Evolutionary conservation across 495 filamentous ascomycete species (phyloP).

Genomic region (Xylaria venustula): DNA sequence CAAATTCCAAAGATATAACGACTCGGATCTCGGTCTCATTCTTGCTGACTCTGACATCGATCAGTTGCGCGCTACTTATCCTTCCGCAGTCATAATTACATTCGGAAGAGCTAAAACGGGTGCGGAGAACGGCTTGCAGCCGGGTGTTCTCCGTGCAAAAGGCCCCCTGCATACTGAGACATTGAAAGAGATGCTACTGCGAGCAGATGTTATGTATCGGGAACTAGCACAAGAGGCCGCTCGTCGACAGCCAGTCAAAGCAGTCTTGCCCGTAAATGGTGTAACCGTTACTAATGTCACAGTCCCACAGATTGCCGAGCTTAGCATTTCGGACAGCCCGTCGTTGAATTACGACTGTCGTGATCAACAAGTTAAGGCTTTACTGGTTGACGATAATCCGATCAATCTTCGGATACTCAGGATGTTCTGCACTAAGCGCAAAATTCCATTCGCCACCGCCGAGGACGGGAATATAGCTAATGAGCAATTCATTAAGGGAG

Average conservation of each 20-base stretch:
- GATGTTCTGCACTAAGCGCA: slow-evolving; percentile 19
- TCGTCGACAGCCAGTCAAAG: not conserved
- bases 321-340: not conserved
- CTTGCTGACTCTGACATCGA: not conserved
- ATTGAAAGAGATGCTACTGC: not conserved
- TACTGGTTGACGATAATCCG: slow-evolving; percentile 16
- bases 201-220: not conserved
- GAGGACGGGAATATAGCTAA: slow-evolving; percentile 13
- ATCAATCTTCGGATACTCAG: slow-evolving; percentile 15
- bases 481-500: not conserved
- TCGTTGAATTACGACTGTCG: not conserved
- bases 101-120: not conserved
- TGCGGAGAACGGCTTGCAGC: not conserved
- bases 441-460: slow-evolving; percentile 7
- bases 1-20: not conserved
- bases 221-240: not conserved
- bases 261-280: not conserved
- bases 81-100: not conserved
- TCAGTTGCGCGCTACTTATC: slow-evolving; percentile 2
- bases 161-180: not conserved
- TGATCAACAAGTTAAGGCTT: not conserved
- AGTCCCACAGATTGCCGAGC: not conserved
- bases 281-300: not conserved
- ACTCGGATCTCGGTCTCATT: not conserved
- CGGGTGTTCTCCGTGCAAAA: not conserved